A percentile compares a stretch with the other conserved stretches of the same genome.
phyloP scores from a whole-genome alignment of 768 basidiomycete genomes.

The Lactarius quietus region DNA sequence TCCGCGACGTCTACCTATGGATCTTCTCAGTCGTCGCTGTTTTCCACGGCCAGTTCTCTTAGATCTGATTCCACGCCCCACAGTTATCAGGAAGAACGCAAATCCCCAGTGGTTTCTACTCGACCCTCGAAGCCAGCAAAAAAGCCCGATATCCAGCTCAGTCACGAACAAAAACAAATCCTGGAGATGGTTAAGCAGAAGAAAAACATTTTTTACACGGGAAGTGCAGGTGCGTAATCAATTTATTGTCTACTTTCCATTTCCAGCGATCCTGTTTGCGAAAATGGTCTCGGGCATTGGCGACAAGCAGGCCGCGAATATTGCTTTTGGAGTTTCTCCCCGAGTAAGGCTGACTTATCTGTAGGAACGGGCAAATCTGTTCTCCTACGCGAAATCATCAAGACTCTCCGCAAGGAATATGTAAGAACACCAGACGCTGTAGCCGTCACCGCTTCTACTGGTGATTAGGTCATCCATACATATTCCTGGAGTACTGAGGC shows the following conservation, averaged over 20 bases:
- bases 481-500: background rate
- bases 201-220: conserved; percentile 90
- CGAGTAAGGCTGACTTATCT: background rate
- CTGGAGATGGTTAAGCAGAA: conserved; percentile 70
- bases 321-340: background rate
- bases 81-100: conserved; percentile 12
- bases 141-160: conserved; percentile 53
- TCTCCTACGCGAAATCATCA: conserved; percentile 87
- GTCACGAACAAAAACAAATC: conserved; percentile 83
- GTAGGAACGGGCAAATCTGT: conserved; percentile 97
- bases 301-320: background rate
- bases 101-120: conserved; percentile 31
- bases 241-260: background rate
- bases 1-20: background rate
- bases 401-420: conserved; percentile 56
- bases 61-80: conserved; percentile 14
- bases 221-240: conserved; percentile 76
- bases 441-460: conserved; percentile 93
- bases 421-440: conserved; percentile 62
- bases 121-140: conserved; percentile 24
- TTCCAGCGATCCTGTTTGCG: conserved; percentile 9
- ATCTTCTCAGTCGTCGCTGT: conserved; percentile 7
- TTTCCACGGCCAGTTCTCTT: background rate
- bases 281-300: conserved; percentile 3
- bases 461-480: conserved; percentile 35